These are phyloP conservation scores for Colletotrichum siamense DNA, from an alignment of 2,329 filamentous ascomycete species.

Conservation along the genomic window DNA sequence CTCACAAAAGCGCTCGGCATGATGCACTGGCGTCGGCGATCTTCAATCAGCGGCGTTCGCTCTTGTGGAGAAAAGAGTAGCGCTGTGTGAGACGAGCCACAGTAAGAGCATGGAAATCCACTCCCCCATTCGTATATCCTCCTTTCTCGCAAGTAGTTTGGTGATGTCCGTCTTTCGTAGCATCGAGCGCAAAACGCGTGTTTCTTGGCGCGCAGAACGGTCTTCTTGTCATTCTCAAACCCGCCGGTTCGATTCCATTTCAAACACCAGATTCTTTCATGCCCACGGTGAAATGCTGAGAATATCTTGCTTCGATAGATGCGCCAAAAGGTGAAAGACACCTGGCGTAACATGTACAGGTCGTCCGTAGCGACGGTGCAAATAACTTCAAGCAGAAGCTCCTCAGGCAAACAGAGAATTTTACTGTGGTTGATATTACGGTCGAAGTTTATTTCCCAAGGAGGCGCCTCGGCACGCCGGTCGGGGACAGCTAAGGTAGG, in stretches of 20 bases:
- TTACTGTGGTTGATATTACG: background rate
- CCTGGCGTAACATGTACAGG: background rate
- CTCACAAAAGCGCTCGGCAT: too few relatives aligned
- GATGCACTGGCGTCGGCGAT: too few relatives aligned
- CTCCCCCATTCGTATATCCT: background rate
- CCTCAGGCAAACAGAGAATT: background rate
- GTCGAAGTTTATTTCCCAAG: background rate
- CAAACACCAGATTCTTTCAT: too few relatives aligned
- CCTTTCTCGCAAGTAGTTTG: too few relatives aligned
- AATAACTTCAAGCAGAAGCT: fast-evolving
- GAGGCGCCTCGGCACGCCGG: fast-evolving
- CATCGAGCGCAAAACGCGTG: background rate
- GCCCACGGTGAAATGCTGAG: too few relatives aligned
- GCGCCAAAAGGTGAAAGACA: background rate
- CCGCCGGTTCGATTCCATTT: too few relatives aligned
- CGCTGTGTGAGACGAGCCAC: background rate
- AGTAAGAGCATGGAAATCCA: background rate
- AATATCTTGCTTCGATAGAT: background rate
- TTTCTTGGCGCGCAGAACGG: background rate
- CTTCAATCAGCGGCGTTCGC: too few relatives aligned
- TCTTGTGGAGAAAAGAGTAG: too few relatives aligned
- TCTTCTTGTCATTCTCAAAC: background rate
- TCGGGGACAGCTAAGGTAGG: fast-evolving
- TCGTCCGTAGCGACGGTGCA: background rate
- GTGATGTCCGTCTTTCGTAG: background rate